Percentiles rank a stretch among this genome's conserved stretches.
Conservation (phyloP, 805 yeast genomes). For the Wickerhamomyces tratensis region DNA sequence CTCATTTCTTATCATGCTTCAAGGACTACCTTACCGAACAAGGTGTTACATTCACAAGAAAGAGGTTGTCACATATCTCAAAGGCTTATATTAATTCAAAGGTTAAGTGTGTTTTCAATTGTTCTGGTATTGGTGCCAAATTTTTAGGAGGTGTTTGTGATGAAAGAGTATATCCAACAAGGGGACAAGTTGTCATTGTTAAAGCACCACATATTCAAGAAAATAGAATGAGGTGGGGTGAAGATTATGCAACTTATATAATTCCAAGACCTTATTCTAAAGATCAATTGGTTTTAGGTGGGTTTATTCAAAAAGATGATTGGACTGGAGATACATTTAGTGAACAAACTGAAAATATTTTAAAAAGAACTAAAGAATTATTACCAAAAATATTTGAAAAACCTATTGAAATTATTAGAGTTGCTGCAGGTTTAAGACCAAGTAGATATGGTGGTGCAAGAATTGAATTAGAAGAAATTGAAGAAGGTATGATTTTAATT, state of each 20-base stretch:
- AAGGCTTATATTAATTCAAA: slow-evolving; percentile 35
- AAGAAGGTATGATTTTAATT: slow-evolving; percentile 34
- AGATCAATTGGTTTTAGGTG: slow-evolving; percentile 67
- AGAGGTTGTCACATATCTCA: slow-evolving; percentile 39
- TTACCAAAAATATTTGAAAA: slow-evolving; percentile 37
- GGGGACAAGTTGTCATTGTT: slow-evolving; percentile 75
- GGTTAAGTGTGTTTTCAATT: slow-evolving; percentile 53
- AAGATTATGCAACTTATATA: slow-evolving; percentile 50
- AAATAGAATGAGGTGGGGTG: slow-evolving; percentile 55
- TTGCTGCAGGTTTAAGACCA: slow-evolving; percentile 71
- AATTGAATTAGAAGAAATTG: slow-evolving; percentile 43
- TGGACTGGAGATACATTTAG: slow-evolving; percentile 53
- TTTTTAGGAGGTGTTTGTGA: slow-evolving; percentile 59
- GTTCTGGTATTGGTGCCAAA: slow-evolving; percentile 68
- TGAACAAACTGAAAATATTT: slow-evolving; percentile 50
- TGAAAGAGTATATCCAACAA: slow-evolving; percentile 50
- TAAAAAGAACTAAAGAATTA: slow-evolving; percentile 44
- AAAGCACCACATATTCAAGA: slow-evolving; percentile 59
- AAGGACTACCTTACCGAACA: slow-evolving; percentile 28
- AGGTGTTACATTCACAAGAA: slow-evolving; percentile 45
- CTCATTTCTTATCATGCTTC: slow-evolving; percentile 43
- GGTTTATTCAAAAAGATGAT: slow-evolving; percentile 54
- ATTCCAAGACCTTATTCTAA: slow-evolving; percentile 64
- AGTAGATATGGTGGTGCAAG: slow-evolving; percentile 68
- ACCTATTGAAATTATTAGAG: slow-evolving; percentile 46